Percentiles rank a stretch among this genome's conserved stretches.
phyloP scores from a whole-genome alignment of 768 basidiomycete species.

The Macrolepiota dolichaula region DNA sequence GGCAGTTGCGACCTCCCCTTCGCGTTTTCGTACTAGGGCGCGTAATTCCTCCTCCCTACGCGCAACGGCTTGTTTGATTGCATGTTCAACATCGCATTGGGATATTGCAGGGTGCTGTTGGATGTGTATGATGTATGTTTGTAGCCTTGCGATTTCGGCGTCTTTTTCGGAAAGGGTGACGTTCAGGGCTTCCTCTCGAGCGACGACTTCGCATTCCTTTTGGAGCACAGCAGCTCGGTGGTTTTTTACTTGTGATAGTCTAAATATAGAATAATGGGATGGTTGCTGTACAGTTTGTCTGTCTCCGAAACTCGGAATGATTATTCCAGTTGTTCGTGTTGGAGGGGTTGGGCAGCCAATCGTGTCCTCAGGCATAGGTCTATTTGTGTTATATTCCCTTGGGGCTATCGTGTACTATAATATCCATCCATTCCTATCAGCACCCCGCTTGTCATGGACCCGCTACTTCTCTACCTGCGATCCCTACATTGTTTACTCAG shows the following conservation, averaged over 20 bases:
- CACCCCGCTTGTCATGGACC: no score
- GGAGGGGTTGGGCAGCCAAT: conserved; percentile 74
- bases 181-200: conserved; percentile 50
- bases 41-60: conserved; percentile 70
- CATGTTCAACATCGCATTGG: conserved; percentile 38
- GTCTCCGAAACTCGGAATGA: conserved; percentile 72
- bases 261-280: conserved; percentile 22
- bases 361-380: no score
- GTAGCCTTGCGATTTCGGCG: conserved; percentile 49
- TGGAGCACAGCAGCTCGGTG: conserved; percentile 54
- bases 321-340: conserved; percentile 73
- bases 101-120: conserved; percentile 26
- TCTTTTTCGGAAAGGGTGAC: conserved; percentile 55
- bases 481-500: no score
- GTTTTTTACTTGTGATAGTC: conserved; percentile 60
- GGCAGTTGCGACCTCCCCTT: no score
- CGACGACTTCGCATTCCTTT: conserved; percentile 62
- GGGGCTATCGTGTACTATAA: no score
- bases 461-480: no score
- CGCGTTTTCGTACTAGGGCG: no score
- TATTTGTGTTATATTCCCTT: no score
- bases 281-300: conserved; percentile 62
- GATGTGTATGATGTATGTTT: conserved; percentile 38
- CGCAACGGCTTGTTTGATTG: conserved; percentile 54
- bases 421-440: no score